Conservation (phyloP, 106 monocot species). For the Amphibolis antarctica region DNA sequence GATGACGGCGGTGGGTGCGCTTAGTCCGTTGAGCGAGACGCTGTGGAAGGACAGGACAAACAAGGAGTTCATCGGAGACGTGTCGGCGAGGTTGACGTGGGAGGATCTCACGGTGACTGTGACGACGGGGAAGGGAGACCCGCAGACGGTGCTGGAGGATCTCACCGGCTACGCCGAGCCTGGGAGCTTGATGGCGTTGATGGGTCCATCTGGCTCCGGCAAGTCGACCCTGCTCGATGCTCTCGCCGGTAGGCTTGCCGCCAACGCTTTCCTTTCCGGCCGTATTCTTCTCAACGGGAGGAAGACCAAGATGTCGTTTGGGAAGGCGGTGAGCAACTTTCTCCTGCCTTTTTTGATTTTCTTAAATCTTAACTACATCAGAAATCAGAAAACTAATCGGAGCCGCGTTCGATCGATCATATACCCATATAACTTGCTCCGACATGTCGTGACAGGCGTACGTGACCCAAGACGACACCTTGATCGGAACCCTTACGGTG, state of each 20-base stretch:
- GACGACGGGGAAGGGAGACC: constrained; percentile 16
- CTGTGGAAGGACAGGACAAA: constrained; percentile 17
- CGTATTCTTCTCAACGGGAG: constrained; percentile 20
- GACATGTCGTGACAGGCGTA: constrained; percentile 10
- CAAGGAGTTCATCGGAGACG: constrained; percentile 25
- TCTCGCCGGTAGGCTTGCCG: constrained; percentile 23
- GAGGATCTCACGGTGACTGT: constrained; percentile 25
- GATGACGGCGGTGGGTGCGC: constrained; percentile 17
- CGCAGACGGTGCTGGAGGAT: constrained; percentile 10
- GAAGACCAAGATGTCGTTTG: constrained; percentile 24
- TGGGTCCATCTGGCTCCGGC: constrained; percentile 26
- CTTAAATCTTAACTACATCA: too few relatives aligned
- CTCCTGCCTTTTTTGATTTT: too few relatives aligned
- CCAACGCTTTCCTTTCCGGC: constrained; percentile 24
- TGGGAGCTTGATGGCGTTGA: constrained; percentile 18
- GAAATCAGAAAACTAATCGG: neutral
- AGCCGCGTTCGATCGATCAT: neutral
- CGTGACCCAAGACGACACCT: constrained; percentile 24
- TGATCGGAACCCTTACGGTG: constrained; percentile 28
- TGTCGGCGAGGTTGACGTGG: constrained; percentile 21
- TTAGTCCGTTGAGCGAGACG: constrained; percentile 24
- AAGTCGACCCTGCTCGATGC: constrained; percentile 25
- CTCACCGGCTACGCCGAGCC: constrained; percentile 24
- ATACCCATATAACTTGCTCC: neutral
- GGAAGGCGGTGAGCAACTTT: constrained; percentile 9